A percentile compares a stretch with the other conserved stretches of the same genome.
Conservation (phyloP, 108 stramenopile species). For the Fragilaria radians region DNA sequence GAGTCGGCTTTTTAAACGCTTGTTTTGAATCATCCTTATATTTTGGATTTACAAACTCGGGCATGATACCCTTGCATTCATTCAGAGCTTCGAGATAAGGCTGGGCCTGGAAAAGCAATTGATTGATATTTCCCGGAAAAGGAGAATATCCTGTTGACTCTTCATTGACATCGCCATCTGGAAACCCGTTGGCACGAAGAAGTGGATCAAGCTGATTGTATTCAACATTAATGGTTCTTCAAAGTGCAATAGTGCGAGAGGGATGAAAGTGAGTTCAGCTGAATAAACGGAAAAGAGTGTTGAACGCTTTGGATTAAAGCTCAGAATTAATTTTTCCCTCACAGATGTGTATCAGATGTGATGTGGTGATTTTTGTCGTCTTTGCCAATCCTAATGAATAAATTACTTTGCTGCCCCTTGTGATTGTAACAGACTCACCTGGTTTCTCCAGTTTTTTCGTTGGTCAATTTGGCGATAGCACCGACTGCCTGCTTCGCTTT, state of each 20-base stretch:
- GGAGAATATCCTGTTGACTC: slow-evolving; percentile 84
- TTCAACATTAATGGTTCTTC: slow-evolving; percentile 92
- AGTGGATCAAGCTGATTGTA: slow-evolving; percentile 97
- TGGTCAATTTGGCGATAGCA: slow-evolving; percentile 87
- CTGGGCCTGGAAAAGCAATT: slow-evolving; percentile 85
- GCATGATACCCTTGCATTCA: slow-evolving; percentile 72
- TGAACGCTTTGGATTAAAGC: too few species aligned
- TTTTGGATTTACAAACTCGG: slow-evolving; percentile 99
- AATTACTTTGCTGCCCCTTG: not conserved
- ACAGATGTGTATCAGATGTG: slow-evolving; percentile 20
- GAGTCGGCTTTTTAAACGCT: slow-evolving; percentile 98
- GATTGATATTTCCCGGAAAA: slow-evolving; percentile 97
- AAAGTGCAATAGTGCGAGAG: too few species aligned
- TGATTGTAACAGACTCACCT: slow-evolving; percentile 39
- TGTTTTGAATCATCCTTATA: slow-evolving; percentile 92
- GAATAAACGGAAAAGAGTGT: not conserved
- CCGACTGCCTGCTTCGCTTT: slow-evolving; percentile 97
- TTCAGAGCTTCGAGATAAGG: slow-evolving; percentile 72
- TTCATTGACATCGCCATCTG: slow-evolving; percentile 91
- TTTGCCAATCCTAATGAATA: not conserved
- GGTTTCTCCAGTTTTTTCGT: slow-evolving; percentile 31
- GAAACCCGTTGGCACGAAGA: slow-evolving; percentile 72
- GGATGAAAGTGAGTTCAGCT: not conserved
- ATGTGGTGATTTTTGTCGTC: slow-evolving; percentile 35
- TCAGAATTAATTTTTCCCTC: slow-evolving; percentile 8